Conservation (phyloP, 1,139 yeast species). For the Candida sp. region DNA sequence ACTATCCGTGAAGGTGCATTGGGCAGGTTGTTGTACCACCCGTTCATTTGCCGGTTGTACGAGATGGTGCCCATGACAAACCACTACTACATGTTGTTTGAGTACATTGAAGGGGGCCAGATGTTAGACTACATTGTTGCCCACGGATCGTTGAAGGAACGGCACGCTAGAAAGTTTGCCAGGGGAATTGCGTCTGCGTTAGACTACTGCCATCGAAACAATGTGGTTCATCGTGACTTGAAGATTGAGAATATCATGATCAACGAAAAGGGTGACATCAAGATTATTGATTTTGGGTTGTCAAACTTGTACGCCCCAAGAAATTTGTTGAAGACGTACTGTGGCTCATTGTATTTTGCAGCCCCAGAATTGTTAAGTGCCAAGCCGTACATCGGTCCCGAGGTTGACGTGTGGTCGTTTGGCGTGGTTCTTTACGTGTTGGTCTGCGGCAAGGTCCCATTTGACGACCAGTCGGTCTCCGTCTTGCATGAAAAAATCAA, state of each 20-base stretch:
- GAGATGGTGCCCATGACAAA: not conserved
- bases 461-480: not conserved
- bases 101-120: not conserved
- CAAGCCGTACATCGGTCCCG: slow-evolving; percentile 53
- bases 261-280: slow-evolving; percentile 53
- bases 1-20: not conserved
- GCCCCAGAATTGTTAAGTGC: not conserved
- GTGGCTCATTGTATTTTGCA: not conserved
- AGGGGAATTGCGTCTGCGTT: slow-evolving; percentile 98
- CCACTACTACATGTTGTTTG: not conserved
- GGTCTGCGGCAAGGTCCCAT: not conserved
- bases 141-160: not conserved
- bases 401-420: slow-evolving; percentile 98
- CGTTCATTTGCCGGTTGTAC: not conserved
- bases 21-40: not conserved
- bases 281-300: not conserved
- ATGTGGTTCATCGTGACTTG: slow-evolving; percentile 95
- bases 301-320: not conserved
- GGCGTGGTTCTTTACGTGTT: slow-evolving; percentile 61
- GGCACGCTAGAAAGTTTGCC: slow-evolving; percentile 63
- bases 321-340: not conserved
- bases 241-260: slow-evolving; percentile 92
- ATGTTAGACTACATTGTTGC: not conserved
- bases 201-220: slow-evolving; percentile 96
- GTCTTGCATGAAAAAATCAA: not conserved